A percentile compares a stretch with the other conserved stretches of the same genome.
These are phyloP conservation scores for Suillus ampliporus DNA, from an alignment of 768 basidiomycete genomes.

Conservation along the genomic window DNA sequence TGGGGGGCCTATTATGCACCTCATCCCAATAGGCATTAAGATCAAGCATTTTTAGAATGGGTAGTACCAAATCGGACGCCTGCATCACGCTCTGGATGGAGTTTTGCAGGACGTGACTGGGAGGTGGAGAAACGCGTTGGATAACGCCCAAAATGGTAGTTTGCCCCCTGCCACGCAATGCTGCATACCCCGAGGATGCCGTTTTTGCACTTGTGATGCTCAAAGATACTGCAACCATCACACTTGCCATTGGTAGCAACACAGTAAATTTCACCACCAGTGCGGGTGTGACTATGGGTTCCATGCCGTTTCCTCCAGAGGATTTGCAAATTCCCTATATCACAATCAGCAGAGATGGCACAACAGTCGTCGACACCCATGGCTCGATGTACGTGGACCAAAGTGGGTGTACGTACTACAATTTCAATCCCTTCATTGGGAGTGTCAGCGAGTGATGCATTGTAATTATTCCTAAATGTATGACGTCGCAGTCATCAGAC, in stretches of 20 bases:
- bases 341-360: conserved; percentile 28
- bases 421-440: conserved; percentile 34
- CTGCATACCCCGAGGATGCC: conserved; percentile 38
- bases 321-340: conserved; percentile 28
- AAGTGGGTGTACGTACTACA: conserved; percentile 30
- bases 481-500: no score
- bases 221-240: conserved; percentile 35
- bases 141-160: no score
- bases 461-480: background rate
- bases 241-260: conserved; percentile 36
- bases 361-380: conserved; percentile 13
- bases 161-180: conserved; percentile 15
- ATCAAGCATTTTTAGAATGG: no score
- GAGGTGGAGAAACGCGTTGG: no score
- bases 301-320: conserved; percentile 28
- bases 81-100: no score
- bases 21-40: no score
- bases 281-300: conserved; percentile 15
- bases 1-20: no score
- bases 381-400: conserved; percentile 27
- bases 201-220: conserved; percentile 47
- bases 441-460: conserved; percentile 9
- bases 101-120: no score
- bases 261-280: conserved; percentile 21
- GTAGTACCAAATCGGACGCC: no score